Base-by-base conservation (phyloP, 2,329 filamentous ascomycete species). In the Phialemoniopsis sp. region DNA sequence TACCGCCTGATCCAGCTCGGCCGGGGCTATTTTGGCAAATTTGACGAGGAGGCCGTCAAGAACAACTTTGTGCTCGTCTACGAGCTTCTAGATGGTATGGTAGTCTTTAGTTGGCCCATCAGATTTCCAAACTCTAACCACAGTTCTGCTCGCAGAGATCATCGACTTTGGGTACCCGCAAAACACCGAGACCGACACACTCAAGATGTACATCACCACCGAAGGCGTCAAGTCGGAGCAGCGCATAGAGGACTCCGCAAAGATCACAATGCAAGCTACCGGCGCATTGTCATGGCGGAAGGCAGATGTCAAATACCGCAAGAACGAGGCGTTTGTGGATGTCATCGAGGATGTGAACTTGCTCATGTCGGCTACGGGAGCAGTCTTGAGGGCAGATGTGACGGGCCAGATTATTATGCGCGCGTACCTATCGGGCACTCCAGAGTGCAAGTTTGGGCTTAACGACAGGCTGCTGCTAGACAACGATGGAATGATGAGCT, bases 201-300 rank as follows among this genome's bases (percentile, higher is more conserved):
- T 98, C 54, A 98, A 98, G 68, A 97, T 97, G 91, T 98, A 98
- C 73, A 98, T 98, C 58, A 98, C 94, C 32, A 98, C 93, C 29
- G 93, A 98, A 69, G 93, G 93, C 42, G 91, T 98, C 67, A 96
- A 96, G 66, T 94, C 89, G 26, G 89, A 89, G 62, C 73, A 82
- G 50, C 82, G 78, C 50, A 85, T 82, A 67, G 88, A 95, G 60
- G 91, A 98, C 63, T 96, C 91, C 37, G 91, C 89, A 51, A 93
- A 91, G 62, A 98, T 98, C 64, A 98, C 93, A 18, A 96, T 97
- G 90, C 93, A 98, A 70, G 94, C 93, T 12, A 98, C 93, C 0
- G 93, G 94, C 31, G 93, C 93, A 5, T 76, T 96, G 32, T 97
- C 93, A 34, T 98, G 94, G 93, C 82, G 94, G 53, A 87, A 95